Percentiles rank a stretch among this genome's conserved stretches.
Evolutionary conservation across 2,329 filamentous ascomycete species (phyloP).

Genomic region (Mariannaea sp.): DNA sequence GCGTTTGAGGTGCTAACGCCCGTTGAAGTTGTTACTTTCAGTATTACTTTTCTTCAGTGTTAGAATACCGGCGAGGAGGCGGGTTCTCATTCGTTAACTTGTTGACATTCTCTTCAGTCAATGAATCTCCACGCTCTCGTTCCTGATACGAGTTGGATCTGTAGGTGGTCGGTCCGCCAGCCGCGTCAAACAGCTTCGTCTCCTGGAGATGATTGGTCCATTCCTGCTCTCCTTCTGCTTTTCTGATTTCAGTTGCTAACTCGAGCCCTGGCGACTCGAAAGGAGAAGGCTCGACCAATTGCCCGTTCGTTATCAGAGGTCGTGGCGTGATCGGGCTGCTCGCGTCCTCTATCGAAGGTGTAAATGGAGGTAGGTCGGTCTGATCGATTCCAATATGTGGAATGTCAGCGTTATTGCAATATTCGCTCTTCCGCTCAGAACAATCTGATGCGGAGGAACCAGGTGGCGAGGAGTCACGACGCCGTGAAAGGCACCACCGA

Average conservation of each 20-base stretch:
- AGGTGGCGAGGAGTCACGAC: conserved; percentile 29
- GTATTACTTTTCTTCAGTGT: neutral
- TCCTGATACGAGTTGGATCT: conserved; percentile 45
- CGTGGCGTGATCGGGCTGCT: conserved; percentile 47
- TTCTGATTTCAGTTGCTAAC: conserved; percentile 41
- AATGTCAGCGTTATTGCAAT: conserved; percentile 50
- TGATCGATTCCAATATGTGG: conserved; percentile 45
- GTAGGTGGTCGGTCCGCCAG: conserved; percentile 44
- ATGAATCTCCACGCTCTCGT: conserved; percentile 46
- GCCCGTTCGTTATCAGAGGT: conserved; percentile 45
- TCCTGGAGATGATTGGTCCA: conserved; percentile 52
- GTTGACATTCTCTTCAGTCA: conserved; percentile 61
- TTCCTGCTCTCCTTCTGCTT: conserved; percentile 46
- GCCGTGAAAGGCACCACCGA: conserved; percentile 61
- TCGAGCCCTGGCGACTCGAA: conserved; percentile 46
- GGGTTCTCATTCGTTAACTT: conserved; percentile 48
- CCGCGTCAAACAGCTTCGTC: conserved; percentile 54
- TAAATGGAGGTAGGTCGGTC: conserved; percentile 20
- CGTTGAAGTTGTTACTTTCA: neutral
- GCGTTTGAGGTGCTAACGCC: neutral
- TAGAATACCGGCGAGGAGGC: conserved; percentile 25
- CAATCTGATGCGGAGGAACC: conserved; percentile 48
- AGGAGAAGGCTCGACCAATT: conserved; percentile 48
- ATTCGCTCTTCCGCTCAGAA: conserved; percentile 49
- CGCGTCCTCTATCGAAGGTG: conserved; percentile 37